These are phyloP conservation scores for Daldinia vernicosa DNA, from an alignment of 495 filamentous ascomycete genomes.

Conservation along the genomic window DNA sequence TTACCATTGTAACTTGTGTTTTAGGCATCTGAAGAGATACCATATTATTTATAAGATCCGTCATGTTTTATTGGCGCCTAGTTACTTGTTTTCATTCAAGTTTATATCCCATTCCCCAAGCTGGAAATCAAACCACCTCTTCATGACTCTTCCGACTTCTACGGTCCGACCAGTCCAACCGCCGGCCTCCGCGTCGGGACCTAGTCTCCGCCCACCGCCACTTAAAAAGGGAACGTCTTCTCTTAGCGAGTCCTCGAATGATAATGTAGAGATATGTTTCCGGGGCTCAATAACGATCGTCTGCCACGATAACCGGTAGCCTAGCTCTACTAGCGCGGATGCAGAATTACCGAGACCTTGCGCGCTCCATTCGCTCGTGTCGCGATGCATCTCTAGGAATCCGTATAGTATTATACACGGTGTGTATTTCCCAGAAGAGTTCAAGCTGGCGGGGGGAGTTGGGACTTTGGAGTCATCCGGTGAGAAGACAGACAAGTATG, in stretches of 20 bases:
- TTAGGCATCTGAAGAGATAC: conserved; percentile 13
- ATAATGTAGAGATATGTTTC: conserved; percentile 5
- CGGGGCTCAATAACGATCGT: conserved; percentile 49
- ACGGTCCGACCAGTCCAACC: conserved; percentile 74
- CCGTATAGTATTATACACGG: conserved; percentile 70
- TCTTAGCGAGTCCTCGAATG: conserved; percentile 55
- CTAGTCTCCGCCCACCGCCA: conserved; percentile 59
- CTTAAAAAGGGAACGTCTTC: conserved; percentile 71
- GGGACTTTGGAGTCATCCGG: conserved; percentile 39
- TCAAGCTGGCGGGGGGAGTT: conserved; percentile 34
- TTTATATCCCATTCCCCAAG: conserved; percentile 45
- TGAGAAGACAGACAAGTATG: conserved; percentile 70
- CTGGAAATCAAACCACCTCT: conserved; percentile 77
- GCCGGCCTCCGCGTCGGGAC: conserved; percentile 60
- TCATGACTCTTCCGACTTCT: conserved; percentile 67
- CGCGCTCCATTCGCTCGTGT: conserved; percentile 81
- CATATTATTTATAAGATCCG: not conserved
- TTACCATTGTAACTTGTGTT: conserved; percentile 10
- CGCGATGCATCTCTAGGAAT: conserved; percentile 71
- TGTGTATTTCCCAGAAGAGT: not conserved
- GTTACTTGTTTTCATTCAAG: conserved; percentile 19
- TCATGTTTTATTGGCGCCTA: not conserved
- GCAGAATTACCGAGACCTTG: conserved; percentile 80
- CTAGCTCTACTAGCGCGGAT: conserved; percentile 72
- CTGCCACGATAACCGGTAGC: conserved; percentile 51